Conservation (phyloP, 108 stramenopile genomes). For the Cyclotella kingstonii region DNA sequence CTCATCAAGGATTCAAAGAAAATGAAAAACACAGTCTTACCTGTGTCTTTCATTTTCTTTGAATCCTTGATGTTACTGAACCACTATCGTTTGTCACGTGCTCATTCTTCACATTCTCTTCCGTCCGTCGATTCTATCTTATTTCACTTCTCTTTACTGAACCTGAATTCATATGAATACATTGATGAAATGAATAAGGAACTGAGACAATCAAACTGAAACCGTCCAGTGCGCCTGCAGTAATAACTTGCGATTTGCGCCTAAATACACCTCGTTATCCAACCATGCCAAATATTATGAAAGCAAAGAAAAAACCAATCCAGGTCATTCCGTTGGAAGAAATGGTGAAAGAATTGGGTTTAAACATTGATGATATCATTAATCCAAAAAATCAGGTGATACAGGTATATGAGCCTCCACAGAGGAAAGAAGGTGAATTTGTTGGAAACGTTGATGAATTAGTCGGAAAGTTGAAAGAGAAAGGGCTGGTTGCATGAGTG, state of each 20-base stretch:
- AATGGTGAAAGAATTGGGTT: conserved; percentile 77
- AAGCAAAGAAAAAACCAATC: conserved; percentile 99
- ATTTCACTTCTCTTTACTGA: too few species aligned
- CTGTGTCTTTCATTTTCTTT: conserved; percentile 41
- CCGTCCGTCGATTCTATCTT: too few species aligned
- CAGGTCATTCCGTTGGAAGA: conserved; percentile 68
- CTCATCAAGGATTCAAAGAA: too few species aligned
- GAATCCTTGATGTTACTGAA: neutral
- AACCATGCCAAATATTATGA: conserved; percentile 99
- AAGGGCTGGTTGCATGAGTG: conserved; percentile 48
- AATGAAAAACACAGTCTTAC: too few species aligned
- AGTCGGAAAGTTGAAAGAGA: conserved; percentile 89
- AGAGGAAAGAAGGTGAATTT: conserved; percentile 89
- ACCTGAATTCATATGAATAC: too few species aligned
- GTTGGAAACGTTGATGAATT: conserved; percentile 93
- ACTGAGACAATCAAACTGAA: conserved; percentile 73
- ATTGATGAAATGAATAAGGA: too few species aligned
- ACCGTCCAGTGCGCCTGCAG: conserved; percentile 76
- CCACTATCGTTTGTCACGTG: too few species aligned
- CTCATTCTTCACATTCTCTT: too few species aligned
- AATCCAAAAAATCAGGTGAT: conserved; percentile 74
- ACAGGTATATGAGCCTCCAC: conserved; percentile 93
- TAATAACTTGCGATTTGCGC: conserved; percentile 97
- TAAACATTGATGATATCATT: conserved; percentile 75
- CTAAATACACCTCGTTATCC: conserved; percentile 99